Conservation (phyloP, 2,329 filamentous ascomycete genomes). For the Ascochyta clinopodiicola region DNA sequence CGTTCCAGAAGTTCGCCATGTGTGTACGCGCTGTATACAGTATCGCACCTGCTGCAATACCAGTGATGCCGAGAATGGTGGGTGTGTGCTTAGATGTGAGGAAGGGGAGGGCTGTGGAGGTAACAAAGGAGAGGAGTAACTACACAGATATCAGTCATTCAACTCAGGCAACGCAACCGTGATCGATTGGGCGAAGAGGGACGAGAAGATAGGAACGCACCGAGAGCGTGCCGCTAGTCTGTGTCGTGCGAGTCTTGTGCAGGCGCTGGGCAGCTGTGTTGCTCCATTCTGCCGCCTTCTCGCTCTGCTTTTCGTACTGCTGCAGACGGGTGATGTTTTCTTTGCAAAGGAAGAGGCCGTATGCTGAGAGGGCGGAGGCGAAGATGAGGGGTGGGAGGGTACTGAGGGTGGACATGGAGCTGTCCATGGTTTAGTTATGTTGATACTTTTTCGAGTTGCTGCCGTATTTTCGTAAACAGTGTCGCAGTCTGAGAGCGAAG, state of each 20-base stretch:
- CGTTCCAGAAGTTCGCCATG: slow-evolving; percentile 45
- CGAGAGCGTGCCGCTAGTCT: slow-evolving; percentile 40
- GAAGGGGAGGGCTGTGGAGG: slow-evolving; percentile 27
- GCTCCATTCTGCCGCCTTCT: slow-evolving; percentile 49
- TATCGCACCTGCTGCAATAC: slow-evolving; percentile 22
- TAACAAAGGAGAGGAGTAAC: slow-evolving; percentile 33
- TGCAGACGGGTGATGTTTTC: slow-evolving; percentile 46
- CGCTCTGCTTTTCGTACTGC: slow-evolving; percentile 42
- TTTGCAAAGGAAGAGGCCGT: slow-evolving; percentile 44
- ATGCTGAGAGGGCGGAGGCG: slow-evolving; percentile 33
- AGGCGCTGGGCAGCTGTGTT: slow-evolving; percentile 41
- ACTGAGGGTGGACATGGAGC: slow-evolving; percentile 1
- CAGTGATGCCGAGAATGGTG: slow-evolving; percentile 8
- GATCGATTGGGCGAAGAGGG: neutral
- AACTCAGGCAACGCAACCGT: neutral
- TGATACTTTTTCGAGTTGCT: neutral
- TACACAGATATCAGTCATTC: slow-evolving; percentile 1
- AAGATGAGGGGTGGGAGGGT: slow-evolving; percentile 26
- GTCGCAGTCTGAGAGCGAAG: neutral
- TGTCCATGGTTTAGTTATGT: neutral
- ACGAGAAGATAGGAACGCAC: slow-evolving; percentile 24
- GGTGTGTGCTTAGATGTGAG: slow-evolving; percentile 13
- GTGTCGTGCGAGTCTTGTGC: slow-evolving; percentile 45
- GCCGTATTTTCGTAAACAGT: neutral
- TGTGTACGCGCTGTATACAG: slow-evolving; percentile 29